Evolutionary conservation across 2,329 filamentous ascomycete species (phyloP), one percentile per base, ranked within the genome.

Genomic region (Neopestalotiopsis rosae): DNA sequence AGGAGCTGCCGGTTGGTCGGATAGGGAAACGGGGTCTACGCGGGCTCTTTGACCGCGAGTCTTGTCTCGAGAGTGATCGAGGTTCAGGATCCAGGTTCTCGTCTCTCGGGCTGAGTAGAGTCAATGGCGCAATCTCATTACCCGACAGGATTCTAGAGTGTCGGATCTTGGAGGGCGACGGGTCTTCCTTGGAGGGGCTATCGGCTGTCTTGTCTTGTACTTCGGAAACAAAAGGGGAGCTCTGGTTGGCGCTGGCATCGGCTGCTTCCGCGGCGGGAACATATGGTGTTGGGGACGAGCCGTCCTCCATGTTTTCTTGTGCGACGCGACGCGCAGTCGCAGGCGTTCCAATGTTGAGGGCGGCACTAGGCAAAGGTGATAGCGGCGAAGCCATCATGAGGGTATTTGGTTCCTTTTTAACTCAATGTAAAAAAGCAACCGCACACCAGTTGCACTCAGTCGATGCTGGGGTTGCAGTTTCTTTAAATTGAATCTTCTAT

Each of bases 111-210:
- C 72, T 74, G 45, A 90, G 80, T 63, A 90, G 87, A 79, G 87
- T 88, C 45, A 90, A 81, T 52, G 88, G 88, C 65, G 88, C 88
- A 40, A 89, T 83, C 73, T 87, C 87, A 68, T 80, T 84, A 68
- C 88, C 87, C 42, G 88, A 88, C 66, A 89, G 79, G 72, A 90
- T 85, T 71, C 88, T 85, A 28, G 87, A 88, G 69, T 86, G 83
- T 62, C 86, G 84, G 71, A 79, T 76, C 73, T 86, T 87, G 63
- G 80, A 80, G 12, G 85, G 82, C 57, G 83, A 83, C 49, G 80
- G 71, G 76, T 88, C 84, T 76, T 87, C 83, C 73, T 87, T 69
- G 12, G n/a, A 20, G 40, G 61, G 40, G 58, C 63, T 69, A 24
- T 62, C 52, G 65, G 52, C 20, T 38, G 28, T 61, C 32, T 49